Conservation (phyloP, 192 early-diverging fungal genomes). For the Rhizophagus sp. region DNA sequence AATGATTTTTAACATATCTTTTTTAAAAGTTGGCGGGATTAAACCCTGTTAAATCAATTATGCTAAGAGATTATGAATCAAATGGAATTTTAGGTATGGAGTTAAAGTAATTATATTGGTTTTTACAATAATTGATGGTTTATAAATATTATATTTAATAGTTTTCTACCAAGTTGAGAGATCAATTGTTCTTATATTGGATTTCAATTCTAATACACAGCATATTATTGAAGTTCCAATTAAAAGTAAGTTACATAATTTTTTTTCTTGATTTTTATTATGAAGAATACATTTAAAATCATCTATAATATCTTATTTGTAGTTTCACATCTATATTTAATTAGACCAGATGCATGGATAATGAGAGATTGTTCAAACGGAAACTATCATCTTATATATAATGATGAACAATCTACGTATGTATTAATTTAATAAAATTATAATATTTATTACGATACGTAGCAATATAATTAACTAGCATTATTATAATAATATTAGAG, state of each 20-base stretch:
- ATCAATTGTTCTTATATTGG: conserved; percentile 47
- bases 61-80: conserved; percentile 42
- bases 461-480: no score
- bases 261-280: background rate
- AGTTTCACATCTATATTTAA: conserved; percentile 42
- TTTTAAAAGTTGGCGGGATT: conserved; percentile 40
- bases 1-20: background rate
- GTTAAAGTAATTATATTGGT: background rate
- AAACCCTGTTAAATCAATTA: conserved; percentile 46
- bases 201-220: conserved; percentile 56
- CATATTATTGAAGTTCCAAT: conserved; percentile 51
- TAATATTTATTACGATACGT: no score
- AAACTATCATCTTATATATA: conserved; percentile 40
- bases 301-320: background rate
- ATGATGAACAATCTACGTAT: background rate
- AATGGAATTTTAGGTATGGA: conserved; percentile 41
- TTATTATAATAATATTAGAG: background rate
- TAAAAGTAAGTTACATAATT: conserved; percentile 33
- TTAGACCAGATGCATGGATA: conserved; percentile 51
- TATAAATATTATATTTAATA: conserved; percentile 11
- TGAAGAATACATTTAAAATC: background rate
- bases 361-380: conserved; percentile 45
- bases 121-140: background rate
- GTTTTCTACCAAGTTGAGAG: conserved; percentile 59
- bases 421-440: background rate